phyloP scores from a whole-genome alignment of 805 yeast species.

The Dipodascopsis uninucleata region DNA sequence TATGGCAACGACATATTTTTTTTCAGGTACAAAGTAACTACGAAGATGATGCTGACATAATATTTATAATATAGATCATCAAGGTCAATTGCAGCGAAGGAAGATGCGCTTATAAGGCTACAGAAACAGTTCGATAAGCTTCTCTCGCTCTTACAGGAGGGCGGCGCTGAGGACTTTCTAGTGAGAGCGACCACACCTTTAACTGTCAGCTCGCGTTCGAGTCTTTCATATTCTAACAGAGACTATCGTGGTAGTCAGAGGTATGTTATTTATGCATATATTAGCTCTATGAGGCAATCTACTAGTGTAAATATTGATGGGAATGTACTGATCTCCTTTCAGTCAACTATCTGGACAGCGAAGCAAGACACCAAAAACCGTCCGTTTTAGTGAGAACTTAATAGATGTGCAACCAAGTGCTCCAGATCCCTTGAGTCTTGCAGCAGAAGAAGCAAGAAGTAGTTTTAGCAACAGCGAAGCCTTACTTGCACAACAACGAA shows the following conservation, averaged over 20 bases:
- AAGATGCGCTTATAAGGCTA: constrained; percentile 22
- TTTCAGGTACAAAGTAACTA: neutral
- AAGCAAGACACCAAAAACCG: constrained; percentile 23
- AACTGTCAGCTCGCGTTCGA: neutral
- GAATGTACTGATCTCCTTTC: neutral
- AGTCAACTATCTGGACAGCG: constrained; percentile 4
- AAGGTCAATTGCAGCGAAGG: constrained; percentile 10
- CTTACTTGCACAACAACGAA: constrained; percentile 32
- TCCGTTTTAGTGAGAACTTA: constrained; percentile 34
- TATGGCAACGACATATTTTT: neutral
- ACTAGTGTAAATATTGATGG: constrained; percentile 4
- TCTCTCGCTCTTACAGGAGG: constrained; percentile 19
- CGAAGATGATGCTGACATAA: neutral
- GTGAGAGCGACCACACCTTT: constrained; percentile 5
- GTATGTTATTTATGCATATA: constrained; percentile 3
- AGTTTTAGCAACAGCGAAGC: constrained; percentile 15
- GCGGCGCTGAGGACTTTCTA: constrained; percentile 20
- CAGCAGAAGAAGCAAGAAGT: constrained; percentile 24
- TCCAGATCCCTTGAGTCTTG: constrained; percentile 21
- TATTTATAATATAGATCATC: constrained; percentile 11
- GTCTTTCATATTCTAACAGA: neutral
- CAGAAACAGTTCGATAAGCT: constrained; percentile 27
- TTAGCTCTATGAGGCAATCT: constrained; percentile 1
- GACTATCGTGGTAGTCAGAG: constrained; percentile 13
- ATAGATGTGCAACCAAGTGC: constrained; percentile 25